Percentiles rank a stretch among this genome's conserved stretches.
Conservation (phyloP, 371 early-diverging fungal species). For the Batrachochytrium dendrobatidis region DNA sequence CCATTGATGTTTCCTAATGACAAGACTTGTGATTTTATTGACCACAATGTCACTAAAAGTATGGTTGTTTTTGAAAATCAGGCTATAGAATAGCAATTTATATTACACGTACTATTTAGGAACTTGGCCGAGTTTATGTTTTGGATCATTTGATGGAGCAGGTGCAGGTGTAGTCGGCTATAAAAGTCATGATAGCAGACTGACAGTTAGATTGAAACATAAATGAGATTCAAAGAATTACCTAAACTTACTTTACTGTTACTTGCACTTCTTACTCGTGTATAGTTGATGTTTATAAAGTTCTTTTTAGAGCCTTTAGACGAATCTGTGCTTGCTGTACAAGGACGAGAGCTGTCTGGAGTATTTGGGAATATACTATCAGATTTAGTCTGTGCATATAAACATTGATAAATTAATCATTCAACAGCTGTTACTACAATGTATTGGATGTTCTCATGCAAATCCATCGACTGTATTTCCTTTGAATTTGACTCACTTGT, state of each 20-base stretch:
- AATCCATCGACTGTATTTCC: background rate
- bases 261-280: slow-evolving; percentile 15
- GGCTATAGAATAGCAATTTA: background rate
- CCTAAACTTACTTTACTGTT: slow-evolving; percentile 5
- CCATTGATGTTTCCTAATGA: slow-evolving; percentile 42
- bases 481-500: background rate
- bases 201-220: background rate
- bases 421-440: background rate
- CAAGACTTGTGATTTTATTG: slow-evolving; percentile 24
- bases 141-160: slow-evolving; percentile 8
- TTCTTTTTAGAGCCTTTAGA: slow-evolving; percentile 21
- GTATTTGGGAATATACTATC: background rate
- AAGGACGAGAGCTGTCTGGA: slow-evolving; percentile 13
- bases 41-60: too few species aligned
- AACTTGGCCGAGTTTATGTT: slow-evolving; percentile 31
- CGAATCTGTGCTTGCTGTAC: slow-evolving; percentile 7
- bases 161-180: too few species aligned
- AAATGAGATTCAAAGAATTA: background rate
- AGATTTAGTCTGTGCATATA: background rate
- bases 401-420: background rate
- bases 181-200: background rate
- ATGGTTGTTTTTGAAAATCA: too few species aligned
- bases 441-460: background rate
- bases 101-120: slow-evolving; percentile 42
- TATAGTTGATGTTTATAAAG: slow-evolving; percentile 31